Evolutionary conservation across 164 flowering plant genomes (phyloP), one percentile per base, ranked within the genome.

Genomic region (Aristolochia contorta): DNA sequence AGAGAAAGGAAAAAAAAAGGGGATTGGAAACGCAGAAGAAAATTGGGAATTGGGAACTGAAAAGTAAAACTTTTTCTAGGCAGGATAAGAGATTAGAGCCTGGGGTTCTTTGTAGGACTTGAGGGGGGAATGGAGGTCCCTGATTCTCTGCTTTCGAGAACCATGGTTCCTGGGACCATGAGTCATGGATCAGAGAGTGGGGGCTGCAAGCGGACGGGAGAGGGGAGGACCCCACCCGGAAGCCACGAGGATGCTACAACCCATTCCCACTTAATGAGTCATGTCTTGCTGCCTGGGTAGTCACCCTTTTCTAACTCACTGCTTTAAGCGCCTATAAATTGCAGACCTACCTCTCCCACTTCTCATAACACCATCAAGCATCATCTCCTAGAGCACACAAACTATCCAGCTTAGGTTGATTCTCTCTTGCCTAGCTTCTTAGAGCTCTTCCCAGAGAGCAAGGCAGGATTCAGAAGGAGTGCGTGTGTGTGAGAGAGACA

Each of bases 381-480:
- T 48, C 52, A 48, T n/a, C n/a, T n/a, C 18, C 20, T 20, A 48
- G 18, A 16, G 18, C 12, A 18, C 20, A 50, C 22, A n/a, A 49
- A 16, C n/a, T 20, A 6, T 15, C 7, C 20, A 16, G 54, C 54
- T 50, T 10, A 6, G 22, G 22, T 16, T 8, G 43, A 37, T 37
- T 37, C 9, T 37, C 1, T 7, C 43, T 37, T 37, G 7, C 7
- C 1, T 37, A 3, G 43, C 43, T 37, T 37, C 43, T 37, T 37
- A 8, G 43, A 37, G 43, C 30, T 27, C 43, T 37, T 37, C 43
- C 16, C 15, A 56, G 55, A 56, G 55, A 59, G 59, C 56, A 64
- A 47, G 47, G 53, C 32, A 30, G 43, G 33, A 3, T 32, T 7
- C 33, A 32, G 33, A 32, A 32, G 33, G 33, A 3, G n/a, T n/a